These are phyloP conservation scores for Penicillium paxilli DNA, from an alignment of 495 filamentous ascomycete species.

Conservation along the genomic window DNA sequence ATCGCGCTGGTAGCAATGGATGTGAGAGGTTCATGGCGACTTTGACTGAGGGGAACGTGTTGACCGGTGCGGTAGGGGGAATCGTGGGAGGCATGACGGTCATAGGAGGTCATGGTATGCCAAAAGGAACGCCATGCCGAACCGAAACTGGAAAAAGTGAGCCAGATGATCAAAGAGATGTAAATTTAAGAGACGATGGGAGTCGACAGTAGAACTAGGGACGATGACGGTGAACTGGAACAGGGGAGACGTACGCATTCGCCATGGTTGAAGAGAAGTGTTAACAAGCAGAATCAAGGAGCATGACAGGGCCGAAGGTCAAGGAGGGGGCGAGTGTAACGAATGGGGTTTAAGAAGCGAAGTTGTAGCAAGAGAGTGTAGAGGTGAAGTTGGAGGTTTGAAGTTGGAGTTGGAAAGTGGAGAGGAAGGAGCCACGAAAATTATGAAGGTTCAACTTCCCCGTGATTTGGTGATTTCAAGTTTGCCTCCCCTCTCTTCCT, in stretches of 20 bases:
- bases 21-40: conserved; percentile 69
- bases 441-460: conserved; percentile 6
- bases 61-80: conserved; percentile 82
- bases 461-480: conserved; percentile 12
- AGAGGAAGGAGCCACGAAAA: conserved; percentile 14
- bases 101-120: conserved; percentile 88
- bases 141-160: conserved; percentile 48
- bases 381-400: not conserved
- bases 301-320: not conserved
- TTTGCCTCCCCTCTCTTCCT: too few relatives aligned
- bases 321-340: not conserved
- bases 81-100: conserved; percentile 79
- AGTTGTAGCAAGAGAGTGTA: not conserved
- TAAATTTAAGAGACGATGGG: not conserved
- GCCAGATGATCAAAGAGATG: not conserved
- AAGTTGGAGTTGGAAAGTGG: conserved; percentile 7
- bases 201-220: not conserved
- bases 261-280: conserved; percentile 16
- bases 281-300: not conserved
- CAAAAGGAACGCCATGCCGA: conserved; percentile 78
- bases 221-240: not conserved
- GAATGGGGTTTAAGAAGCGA: not conserved
- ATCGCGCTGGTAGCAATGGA: conserved; percentile 76
- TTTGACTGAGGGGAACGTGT: conserved; percentile 75
- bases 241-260: conserved; percentile 21